Base-by-base conservation (phyloP, 768 basidiomycete species). In the Lentinula boryana region DNA sequence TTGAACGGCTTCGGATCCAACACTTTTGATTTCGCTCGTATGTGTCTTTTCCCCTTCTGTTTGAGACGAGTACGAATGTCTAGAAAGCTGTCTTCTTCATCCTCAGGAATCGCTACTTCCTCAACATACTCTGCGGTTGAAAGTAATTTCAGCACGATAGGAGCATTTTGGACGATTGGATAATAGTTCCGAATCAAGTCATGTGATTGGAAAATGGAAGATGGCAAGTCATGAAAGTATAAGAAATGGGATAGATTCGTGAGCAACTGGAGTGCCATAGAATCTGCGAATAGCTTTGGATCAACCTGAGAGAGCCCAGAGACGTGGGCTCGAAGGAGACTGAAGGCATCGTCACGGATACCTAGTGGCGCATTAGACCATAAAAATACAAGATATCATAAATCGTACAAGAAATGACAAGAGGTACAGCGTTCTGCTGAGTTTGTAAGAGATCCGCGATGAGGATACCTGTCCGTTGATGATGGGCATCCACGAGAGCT, bases 1-100 rank as follows among this genome's bases (percentile, higher is more conserved):
- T 50, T 43, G 50, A 60, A 60, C 33, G 50, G 58, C 33, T 52
- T 60, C 5, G 48, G 32, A 44, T 60, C 58, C 5, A 60, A 21
- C 15, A 27, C 49, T 18, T 52, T 52, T 5, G 58, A 50, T 13
- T 52, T 60, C 5, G 50, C 36, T 18, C 38, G 44, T 3, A 8
- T 18, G 16, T 40, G 50, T 32, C 27, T 60, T 16, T 31, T 38
- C 3, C 4, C 33, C 16, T 52, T 60, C 21, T 23, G 13, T 13
- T 31, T 52, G 8, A 21, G 58, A 23, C 35, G 31, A 13, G 21
- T 12, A 33, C 48, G 31, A 12, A 50, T 31, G 50, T 21, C 16
- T 15, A 7, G 5, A 23, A 23, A 52, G 8, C 5, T 33, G 4
- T 41, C 58, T 31, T 51, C 35, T 18, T 51, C 36, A 15, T 59